A percentile compares a stretch with the other conserved stretches of the same genome.
Conservation (phyloP, 345 rosid species). For the Bruguiera gymnorhiza region DNA sequence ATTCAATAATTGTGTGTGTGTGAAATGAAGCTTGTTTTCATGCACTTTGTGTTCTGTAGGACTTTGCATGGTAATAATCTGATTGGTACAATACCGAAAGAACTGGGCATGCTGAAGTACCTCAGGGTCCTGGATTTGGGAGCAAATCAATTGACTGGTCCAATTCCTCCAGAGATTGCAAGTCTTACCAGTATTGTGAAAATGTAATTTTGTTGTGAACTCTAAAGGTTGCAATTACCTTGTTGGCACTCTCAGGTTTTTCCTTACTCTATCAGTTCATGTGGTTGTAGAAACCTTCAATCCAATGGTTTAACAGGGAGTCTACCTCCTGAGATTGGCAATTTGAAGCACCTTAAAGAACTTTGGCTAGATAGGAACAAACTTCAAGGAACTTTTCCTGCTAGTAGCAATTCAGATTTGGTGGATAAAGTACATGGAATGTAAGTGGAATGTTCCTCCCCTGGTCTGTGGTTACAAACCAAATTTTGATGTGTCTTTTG, state of each 20-base stretch:
- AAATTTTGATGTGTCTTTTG: not conserved
- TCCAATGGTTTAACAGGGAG: constrained; percentile 85
- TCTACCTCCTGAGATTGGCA: constrained; percentile 74
- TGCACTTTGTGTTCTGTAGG: constrained; percentile 44
- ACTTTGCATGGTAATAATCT: constrained; percentile 64
- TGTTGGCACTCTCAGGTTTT: constrained; percentile 2
- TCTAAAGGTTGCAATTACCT: constrained; percentile 7
- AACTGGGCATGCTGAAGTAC: constrained; percentile 68
- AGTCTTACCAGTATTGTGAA: constrained; percentile 46
- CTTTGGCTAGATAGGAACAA: constrained; percentile 83
- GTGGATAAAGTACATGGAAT: constrained; percentile 37
- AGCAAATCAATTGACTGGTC: constrained; percentile 72
- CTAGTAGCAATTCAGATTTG: constrained; percentile 33
- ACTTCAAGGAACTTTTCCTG: constrained; percentile 81
- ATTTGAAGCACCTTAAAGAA: constrained; percentile 67
- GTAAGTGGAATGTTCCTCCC: constrained; percentile 38
- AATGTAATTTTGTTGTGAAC: constrained; percentile 41
- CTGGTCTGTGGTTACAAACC: not conserved
- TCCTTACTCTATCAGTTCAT: constrained; percentile 10
- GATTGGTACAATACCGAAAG: constrained; percentile 81
- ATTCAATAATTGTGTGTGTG: not conserved
- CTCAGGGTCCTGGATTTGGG: constrained; percentile 89
- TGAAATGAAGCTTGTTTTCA: constrained; percentile 13
- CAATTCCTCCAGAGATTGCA: constrained; percentile 80
- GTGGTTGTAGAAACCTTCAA: constrained; percentile 74